Evolutionary conservation across 78 protist genomes (phyloP).

Genomic region (Cavenderia fasciculata): DNA sequence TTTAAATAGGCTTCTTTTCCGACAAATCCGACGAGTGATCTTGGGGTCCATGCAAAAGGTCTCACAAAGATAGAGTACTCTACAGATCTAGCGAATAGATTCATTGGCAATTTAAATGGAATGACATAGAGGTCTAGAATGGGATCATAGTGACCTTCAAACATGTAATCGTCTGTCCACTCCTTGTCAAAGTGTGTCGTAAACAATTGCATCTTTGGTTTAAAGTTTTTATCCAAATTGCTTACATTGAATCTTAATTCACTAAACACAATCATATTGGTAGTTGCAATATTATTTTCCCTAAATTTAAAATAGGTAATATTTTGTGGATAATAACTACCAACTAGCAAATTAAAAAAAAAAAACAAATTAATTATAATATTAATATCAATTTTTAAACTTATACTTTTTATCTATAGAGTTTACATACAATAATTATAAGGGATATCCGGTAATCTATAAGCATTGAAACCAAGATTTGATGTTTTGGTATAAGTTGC

Average conservation of each 20-base stretch:
- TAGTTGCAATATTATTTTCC: slow-evolving; percentile 1
- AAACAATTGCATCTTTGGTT: not conserved
- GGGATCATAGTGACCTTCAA: not conserved
- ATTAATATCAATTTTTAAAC: no score
- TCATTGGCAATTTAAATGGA: slow-evolving; percentile 1
- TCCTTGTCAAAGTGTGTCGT: not conserved
- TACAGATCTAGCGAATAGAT: not conserved
- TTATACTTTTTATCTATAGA: no score
- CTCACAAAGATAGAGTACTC: not conserved
- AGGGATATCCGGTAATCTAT: no score
- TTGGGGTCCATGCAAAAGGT: not conserved
- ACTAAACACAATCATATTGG: not conserved
- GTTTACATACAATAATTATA: no score
- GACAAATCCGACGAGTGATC: not conserved
- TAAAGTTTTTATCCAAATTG: not conserved
- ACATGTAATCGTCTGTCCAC: not conserved
- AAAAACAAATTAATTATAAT: not conserved
- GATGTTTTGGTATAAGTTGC: no score
- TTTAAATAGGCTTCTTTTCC: not conserved
- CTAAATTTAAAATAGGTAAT: not conserved
- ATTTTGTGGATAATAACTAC: no score
- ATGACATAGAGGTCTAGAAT: not conserved
- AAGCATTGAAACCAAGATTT: no score
- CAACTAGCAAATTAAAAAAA: not conserved
- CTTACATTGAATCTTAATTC: not conserved